These are phyloP conservation scores for Clitoria ternatea DNA, from an alignment of 306 rosid species.

Conservation along the genomic window DNA sequence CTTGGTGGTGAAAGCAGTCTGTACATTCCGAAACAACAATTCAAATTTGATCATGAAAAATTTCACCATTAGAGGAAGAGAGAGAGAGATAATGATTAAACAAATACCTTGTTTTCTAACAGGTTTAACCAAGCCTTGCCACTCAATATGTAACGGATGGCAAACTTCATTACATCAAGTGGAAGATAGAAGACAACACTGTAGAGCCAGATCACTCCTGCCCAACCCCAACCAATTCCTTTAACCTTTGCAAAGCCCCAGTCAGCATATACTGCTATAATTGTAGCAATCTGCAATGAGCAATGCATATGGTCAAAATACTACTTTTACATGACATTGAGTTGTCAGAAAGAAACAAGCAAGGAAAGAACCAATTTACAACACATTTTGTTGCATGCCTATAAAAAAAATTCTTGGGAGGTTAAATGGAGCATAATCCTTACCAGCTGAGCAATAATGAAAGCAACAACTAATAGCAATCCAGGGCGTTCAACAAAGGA, in stretches of 20 bases:
- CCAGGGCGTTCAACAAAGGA: constrained; percentile 90
- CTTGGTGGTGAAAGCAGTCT: constrained; percentile 99
- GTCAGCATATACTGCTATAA: constrained; percentile 83
- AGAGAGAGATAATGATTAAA: neutral
- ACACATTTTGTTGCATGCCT: constrained; percentile 1
- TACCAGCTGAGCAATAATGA: constrained; percentile 82
- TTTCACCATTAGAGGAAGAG: neutral
- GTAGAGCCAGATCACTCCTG: constrained; percentile 97
- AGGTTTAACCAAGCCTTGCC: constrained; percentile 96
- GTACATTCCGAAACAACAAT: constrained; percentile 21
- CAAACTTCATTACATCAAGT: constrained; percentile 71
- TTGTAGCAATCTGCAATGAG: constrained; percentile 72
- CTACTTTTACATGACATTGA: neutral
- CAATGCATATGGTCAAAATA: constrained; percentile 24
- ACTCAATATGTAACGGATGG: constrained; percentile 86
- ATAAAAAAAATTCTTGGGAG: neutral
- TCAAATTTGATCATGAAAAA: constrained; percentile 7
- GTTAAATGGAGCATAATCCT: constrained; percentile 15
- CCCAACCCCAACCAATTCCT: constrained; percentile 99
- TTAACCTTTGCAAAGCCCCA: constrained; percentile 88
- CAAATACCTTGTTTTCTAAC: constrained; percentile 77
- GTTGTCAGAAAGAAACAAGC: neutral
- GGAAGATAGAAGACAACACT: constrained; percentile 84
- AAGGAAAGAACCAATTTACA: neutral
- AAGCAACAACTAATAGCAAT: constrained; percentile 52